A percentile compares a stretch with the other conserved stretches of the same genome.
Conservation (phyloP, 164 flowering plant genomes). For the Tinospora cordifolia region DNA sequence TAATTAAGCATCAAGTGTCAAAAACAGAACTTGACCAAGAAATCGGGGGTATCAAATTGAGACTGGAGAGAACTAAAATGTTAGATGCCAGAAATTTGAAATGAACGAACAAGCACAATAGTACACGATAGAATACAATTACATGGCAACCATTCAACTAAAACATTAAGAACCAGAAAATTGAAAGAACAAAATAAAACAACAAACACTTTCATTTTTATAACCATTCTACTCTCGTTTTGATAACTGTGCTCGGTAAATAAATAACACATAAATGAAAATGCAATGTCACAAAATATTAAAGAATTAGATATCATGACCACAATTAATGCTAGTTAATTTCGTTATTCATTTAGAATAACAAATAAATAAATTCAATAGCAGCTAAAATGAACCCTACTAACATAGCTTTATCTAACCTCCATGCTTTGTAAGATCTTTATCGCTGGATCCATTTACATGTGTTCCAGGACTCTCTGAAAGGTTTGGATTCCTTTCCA, state of each 20-base stretch:
- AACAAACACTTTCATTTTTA: not conserved
- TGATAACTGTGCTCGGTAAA: no score
- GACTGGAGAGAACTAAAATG: not conserved
- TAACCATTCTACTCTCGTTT: not conserved
- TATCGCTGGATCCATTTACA: slow-evolving; percentile 3
- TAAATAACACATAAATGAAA: not conserved
- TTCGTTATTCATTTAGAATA: no score
- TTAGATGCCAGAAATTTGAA: not conserved
- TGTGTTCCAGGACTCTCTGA: not conserved
- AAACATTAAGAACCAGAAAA: not conserved
- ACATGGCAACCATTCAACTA: not conserved
- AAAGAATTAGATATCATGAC: not conserved
- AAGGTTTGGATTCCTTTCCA: slow-evolving; percentile 6
- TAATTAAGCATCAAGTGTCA: slow-evolving; percentile 8
- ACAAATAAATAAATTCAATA: not conserved
- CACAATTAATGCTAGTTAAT: not conserved
- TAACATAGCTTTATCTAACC: slow-evolving; percentile 1
- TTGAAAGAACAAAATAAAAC: not conserved
- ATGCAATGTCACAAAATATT: not conserved
- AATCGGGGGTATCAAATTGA: not conserved
- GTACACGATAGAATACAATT: not conserved
- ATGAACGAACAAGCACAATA: not conserved
- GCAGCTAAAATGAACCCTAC: slow-evolving; percentile 1
- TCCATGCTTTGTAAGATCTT: slow-evolving; percentile 12
- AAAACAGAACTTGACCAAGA: not conserved